These are phyloP conservation scores for Pascua guehoae DNA, from an alignment of 1,284 basidiomycete species.

Conservation along the genomic window DNA sequence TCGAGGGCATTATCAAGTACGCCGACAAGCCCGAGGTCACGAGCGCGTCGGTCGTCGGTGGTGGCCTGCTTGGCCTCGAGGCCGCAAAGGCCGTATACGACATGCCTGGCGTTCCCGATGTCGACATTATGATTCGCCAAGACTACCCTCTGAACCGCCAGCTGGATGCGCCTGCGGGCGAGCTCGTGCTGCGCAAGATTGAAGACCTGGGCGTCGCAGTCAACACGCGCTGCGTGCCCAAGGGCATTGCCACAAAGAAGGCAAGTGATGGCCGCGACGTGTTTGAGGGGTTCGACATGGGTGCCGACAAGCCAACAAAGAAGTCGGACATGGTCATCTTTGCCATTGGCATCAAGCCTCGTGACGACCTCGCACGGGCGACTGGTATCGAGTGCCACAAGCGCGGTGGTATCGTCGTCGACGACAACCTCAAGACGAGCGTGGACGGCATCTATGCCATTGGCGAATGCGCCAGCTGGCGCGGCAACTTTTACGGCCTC, in stretches of 20 bases:
- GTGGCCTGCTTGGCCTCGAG: constrained; percentile 65
- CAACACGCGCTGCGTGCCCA: constrained; percentile 46
- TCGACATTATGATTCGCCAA: constrained; percentile 60
- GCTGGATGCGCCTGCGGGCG: constrained; percentile 65
- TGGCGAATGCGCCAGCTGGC: constrained; percentile 71
- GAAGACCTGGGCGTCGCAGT: constrained; percentile 61
- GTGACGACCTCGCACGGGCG: constrained; percentile 60
- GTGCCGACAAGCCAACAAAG: constrained; percentile 46
- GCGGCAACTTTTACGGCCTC: constrained; percentile 52
- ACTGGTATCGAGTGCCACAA: constrained; percentile 54
- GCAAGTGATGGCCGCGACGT: constrained; percentile 45
- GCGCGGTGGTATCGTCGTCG: constrained; percentile 61
- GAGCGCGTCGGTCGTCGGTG: constrained; percentile 63
- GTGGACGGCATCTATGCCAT: constrained; percentile 65
- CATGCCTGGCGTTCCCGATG: constrained; percentile 49
- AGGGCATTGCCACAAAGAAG: constrained; percentile 18
- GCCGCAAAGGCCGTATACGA: constrained; percentile 71
- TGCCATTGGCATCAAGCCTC: constrained; percentile 65
- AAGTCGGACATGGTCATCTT: constrained; percentile 60
- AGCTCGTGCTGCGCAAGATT: constrained; percentile 65
- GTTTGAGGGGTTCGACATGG: constrained; percentile 56
- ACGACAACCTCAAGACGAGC: constrained; percentile 60
- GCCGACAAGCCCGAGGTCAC: constrained; percentile 53
- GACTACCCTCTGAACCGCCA: constrained; percentile 65
- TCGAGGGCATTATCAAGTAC: constrained; percentile 62